These are phyloP conservation scores for Agastache rugosa DNA, from an alignment of 257 asterid species.

Conservation along the genomic window DNA sequence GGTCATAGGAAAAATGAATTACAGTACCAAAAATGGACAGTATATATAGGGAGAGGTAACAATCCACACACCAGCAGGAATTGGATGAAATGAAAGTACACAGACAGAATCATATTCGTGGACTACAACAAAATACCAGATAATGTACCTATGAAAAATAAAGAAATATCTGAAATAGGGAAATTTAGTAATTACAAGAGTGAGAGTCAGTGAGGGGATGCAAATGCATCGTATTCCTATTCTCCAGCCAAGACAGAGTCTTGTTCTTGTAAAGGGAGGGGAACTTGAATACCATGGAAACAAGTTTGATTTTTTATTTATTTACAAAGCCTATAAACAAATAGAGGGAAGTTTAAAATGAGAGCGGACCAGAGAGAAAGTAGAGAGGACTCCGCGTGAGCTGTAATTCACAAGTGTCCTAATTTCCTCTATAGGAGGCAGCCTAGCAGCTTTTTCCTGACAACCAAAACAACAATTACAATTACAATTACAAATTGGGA, in stretches of 20 bases:
- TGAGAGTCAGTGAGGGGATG: neutral
- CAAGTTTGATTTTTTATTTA: neutral
- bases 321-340: too few relatives aligned
- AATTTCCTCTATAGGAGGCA: slow-evolving; percentile 84
- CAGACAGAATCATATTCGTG: neutral
- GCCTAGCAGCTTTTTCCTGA: slow-evolving; percentile 84
- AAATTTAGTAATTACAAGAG: neutral
- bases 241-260: neutral
- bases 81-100: neutral
- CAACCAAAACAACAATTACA: slow-evolving; percentile 8
- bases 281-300: neutral
- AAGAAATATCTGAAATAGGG: neutral
- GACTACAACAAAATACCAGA: neutral
- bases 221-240: neutral
- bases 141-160: neutral
- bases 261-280: neutral
- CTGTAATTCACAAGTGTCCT: slow-evolving; percentile 76
- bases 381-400: slow-evolving; percentile 87
- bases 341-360: too few relatives aligned
- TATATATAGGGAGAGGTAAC: neutral
- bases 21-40: neutral
- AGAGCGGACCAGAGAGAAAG: slow-evolving; percentile 70
- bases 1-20: slow-evolving; percentile 25
- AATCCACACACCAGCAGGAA: neutral
- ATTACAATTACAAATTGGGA: neutral